These are phyloP conservation scores for Hymenoscyphus infarciens DNA, from an alignment of 2,329 filamentous ascomycete species.

Conservation along the genomic window DNA sequence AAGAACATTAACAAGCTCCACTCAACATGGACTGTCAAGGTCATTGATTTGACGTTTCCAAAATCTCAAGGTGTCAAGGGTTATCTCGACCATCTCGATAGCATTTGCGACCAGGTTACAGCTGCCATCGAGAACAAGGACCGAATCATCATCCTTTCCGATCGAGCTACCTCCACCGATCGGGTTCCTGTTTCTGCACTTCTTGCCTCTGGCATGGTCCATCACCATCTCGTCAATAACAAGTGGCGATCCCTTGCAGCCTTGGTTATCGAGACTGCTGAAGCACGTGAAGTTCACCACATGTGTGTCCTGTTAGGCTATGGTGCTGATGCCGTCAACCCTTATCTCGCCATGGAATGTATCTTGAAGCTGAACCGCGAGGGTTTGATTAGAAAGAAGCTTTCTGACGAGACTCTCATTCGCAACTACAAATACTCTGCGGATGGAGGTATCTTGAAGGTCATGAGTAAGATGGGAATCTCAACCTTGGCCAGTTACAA, in stretches of 20 bases:
- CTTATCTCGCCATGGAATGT: slow-evolving; percentile 93
- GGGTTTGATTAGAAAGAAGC: slow-evolving; percentile 85
- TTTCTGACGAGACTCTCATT: slow-evolving; percentile 77
- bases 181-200: slow-evolving; percentile 83
- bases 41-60: slow-evolving; percentile 89
- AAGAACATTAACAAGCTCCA: slow-evolving; percentile 72
- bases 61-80: slow-evolving; percentile 79
- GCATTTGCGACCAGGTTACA: slow-evolving; percentile 81
- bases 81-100: slow-evolving; percentile 82
- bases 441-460: slow-evolving; percentile 93
- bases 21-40: slow-evolving; percentile 80
- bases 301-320: slow-evolving; percentile 98
- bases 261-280: slow-evolving; percentile 84
- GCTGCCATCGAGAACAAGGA: slow-evolving; percentile 79
- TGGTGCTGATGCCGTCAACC: slow-evolving; percentile 90
- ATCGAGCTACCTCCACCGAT: slow-evolving; percentile 78
- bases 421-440: slow-evolving; percentile 96
- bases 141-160: slow-evolving; percentile 84
- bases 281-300: slow-evolving; percentile 95
- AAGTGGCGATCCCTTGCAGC: slow-evolving; percentile 91
- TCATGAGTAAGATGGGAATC: slow-evolving; percentile 99
- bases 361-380: slow-evolving; percentile 96
- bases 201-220: slow-evolving; percentile 86
- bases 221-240: slow-evolving; percentile 92
- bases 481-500: slow-evolving; percentile 96